Percentiles rank a stretch among this genome's conserved stretches.
Conservation (phyloP, 208 protist genomes). For the Wallacemonas sp. region DNA sequence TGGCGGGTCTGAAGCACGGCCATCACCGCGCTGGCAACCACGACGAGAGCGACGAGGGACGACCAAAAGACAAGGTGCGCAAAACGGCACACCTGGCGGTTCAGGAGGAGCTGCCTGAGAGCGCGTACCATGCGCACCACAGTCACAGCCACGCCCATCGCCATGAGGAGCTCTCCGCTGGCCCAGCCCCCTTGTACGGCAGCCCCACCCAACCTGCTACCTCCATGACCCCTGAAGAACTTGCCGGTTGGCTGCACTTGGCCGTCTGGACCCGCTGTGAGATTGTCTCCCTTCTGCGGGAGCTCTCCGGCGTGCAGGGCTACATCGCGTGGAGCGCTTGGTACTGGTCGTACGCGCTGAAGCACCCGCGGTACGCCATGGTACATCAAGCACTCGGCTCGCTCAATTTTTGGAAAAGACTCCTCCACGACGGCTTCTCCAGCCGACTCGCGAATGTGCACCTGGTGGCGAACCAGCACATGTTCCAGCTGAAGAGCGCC, state of each 20-base stretch:
- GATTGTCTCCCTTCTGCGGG: slow-evolving; percentile 47
- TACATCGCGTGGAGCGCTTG: slow-evolving; percentile 55
- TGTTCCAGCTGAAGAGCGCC: slow-evolving; percentile 43
- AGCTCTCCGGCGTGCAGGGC: slow-evolving; percentile 55
- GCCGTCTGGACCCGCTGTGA: slow-evolving; percentile 53
- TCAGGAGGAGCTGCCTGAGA: no score
- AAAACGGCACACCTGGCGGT: no score
- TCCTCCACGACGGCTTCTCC: slow-evolving; percentile 24
- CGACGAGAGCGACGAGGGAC: no score
- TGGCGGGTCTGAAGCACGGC: no score
- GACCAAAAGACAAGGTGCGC: no score
- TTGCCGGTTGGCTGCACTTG: slow-evolving; percentile 60
- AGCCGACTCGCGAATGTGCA: slow-evolving; percentile 20
- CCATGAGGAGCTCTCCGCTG: no score
- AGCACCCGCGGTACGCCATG: slow-evolving; percentile 37
- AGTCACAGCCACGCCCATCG: no score
- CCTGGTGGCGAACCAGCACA: slow-evolving; percentile 38
- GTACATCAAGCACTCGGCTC: slow-evolving; percentile 47
- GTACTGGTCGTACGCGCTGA: slow-evolving; percentile 77
- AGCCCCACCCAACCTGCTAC: no score
- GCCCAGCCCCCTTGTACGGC: no score
- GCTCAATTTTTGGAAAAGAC: slow-evolving; percentile 35
- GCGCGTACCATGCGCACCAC: no score
- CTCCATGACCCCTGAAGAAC: slow-evolving; percentile 20
- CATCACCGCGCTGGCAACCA: no score